phyloP scores from a whole-genome alignment of 2,329 filamentous ascomycete species.

The Gnomoniopsis smithogilvyi region DNA sequence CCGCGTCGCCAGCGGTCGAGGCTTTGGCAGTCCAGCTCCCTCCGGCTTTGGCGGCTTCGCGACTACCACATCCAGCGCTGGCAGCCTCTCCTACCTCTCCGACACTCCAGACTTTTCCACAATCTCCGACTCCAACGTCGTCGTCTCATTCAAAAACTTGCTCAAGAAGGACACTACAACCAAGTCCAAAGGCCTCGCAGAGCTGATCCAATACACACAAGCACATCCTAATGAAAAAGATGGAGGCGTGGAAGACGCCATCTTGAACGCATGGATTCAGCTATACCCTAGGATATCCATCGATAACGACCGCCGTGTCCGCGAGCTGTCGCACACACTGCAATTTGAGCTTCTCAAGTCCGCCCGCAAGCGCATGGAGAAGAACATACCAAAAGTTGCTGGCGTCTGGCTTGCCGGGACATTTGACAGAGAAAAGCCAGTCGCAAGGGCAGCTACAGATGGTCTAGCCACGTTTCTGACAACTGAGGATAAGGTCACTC shows the following conservation, averaged over 20 bases:
- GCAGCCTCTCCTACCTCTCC: slow-evolving; percentile 76
- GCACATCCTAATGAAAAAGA: slow-evolving; percentile 37
- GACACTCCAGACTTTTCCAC: slow-evolving; percentile 78
- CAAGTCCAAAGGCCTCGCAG: slow-evolving; percentile 85
- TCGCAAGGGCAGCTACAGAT: slow-evolving; percentile 72
- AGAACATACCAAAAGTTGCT: slow-evolving; percentile 71
- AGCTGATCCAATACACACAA: slow-evolving; percentile 59
- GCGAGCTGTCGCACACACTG: slow-evolving; percentile 77
- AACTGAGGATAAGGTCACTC: slow-evolving; percentile 72
- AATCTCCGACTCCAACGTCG: slow-evolving; percentile 75
- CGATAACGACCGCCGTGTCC: slow-evolving; percentile 82
- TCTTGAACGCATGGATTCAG: slow-evolving; percentile 87
- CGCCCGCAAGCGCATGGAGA: slow-evolving; percentile 79
- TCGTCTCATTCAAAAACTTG: slow-evolving; percentile 90
- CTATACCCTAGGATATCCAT: slow-evolving; percentile 87
- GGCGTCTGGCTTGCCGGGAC: slow-evolving; percentile 89
- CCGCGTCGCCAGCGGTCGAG: slow-evolving; percentile 15
- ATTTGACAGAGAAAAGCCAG: slow-evolving; percentile 79
- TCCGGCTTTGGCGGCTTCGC: slow-evolving; percentile 40
- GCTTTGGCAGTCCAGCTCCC: slow-evolving; percentile 17
- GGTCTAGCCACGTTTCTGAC: slow-evolving; percentile 73
- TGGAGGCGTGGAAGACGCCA: slow-evolving; percentile 69
- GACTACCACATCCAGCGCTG: slow-evolving; percentile 34
- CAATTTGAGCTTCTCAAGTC: slow-evolving; percentile 62
- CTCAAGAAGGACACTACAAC: slow-evolving; percentile 92